Evolutionary conservation across 441 rosid species (phyloP), one percentile per base, ranked within the genome.

Genomic region (Brassica balearica): DNA sequence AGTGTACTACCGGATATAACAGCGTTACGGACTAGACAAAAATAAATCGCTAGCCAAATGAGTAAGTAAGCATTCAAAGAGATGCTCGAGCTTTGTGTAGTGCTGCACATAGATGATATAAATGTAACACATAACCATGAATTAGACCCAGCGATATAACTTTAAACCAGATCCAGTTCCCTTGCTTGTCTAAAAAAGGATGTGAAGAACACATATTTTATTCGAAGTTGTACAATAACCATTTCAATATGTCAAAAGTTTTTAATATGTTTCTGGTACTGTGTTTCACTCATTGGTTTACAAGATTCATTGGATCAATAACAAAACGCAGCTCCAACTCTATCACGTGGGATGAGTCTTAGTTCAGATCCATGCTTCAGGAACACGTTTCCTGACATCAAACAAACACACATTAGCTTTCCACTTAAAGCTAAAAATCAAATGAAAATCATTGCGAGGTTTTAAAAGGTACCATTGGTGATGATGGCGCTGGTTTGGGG

Each of bases 401-500:
- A 88, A 64, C 97, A 95, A 58, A 51, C 32, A 63, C 17, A 32
- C 34, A 46, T 74, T 25, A 70, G 7, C 4, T 38, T 25, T 56
- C 19, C 27, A 29, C 34, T 29, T 29, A 29, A 64, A 19, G 14
- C 34, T 12, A 10, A 62, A n/a, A 6, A 23, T 53, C 19, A 12
- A 32, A 41, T 23, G 25, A 27, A 68, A 12, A 11, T 20, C 20
- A 38, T 12, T 1, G 29, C 1, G 1, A 12, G 11, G 56, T 51
- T 43, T 14, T 25, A 7, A 51, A n/a, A 58, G 23, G 65, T 86
- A 93, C 97, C 99, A 71, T 93, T 93, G 68, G 98, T 93, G 83
- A 93, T 95, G 90, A 95, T 95, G 62, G 98, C 98, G 86, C 98
- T 95, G 74, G 98, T 93, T 75, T 95, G 99, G 0, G 98, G 98